These are phyloP conservation scores for Asterochloris erici DNA, from an alignment of 139 green algal genomes.

Conservation along the genomic window DNA sequence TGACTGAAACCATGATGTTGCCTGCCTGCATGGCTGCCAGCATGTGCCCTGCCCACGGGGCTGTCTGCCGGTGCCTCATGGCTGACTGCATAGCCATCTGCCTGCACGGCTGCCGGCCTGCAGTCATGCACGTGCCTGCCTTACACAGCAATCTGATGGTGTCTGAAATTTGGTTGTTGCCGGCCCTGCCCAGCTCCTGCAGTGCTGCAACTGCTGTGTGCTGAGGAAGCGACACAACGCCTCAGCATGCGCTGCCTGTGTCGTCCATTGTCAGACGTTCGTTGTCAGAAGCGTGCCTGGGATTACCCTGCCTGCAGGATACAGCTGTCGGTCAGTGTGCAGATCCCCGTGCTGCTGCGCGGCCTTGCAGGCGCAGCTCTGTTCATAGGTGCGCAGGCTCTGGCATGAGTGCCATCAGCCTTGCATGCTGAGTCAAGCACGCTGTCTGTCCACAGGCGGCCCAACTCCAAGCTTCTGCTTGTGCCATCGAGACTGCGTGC, in stretches of 20 bases:
- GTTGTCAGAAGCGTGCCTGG: background rate
- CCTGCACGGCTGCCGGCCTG: too few species aligned
- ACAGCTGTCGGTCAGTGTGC: slow-evolving; percentile 74
- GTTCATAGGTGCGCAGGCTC: slow-evolving; percentile 70
- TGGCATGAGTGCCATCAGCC: background rate
- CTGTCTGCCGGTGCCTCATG: too few species aligned
- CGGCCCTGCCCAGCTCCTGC: background rate
- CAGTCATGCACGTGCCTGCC: background rate
- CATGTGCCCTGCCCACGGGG: too few species aligned
- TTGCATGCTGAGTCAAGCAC: background rate
- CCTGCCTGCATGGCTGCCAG: too few species aligned
- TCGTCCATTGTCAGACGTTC: too few species aligned
- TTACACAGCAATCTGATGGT: background rate
- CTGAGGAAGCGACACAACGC: too few species aligned
- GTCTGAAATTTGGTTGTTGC: background rate
- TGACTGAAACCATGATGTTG: too few species aligned
- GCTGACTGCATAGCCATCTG: too few species aligned
- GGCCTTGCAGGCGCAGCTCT: slow-evolving; percentile 61
- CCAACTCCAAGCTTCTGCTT: background rate
- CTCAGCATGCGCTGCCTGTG: too few species aligned
- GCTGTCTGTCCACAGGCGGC: background rate
- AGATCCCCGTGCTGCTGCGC: slow-evolving; percentile 57
- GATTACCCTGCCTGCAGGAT: slow-evolving; percentile 46
- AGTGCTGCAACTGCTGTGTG: background rate
- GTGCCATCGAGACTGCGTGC: background rate